Evolutionary conservation across 1,139 yeast genomes (phyloP).

Genomic region (Blastobotrys capitulatus): DNA sequence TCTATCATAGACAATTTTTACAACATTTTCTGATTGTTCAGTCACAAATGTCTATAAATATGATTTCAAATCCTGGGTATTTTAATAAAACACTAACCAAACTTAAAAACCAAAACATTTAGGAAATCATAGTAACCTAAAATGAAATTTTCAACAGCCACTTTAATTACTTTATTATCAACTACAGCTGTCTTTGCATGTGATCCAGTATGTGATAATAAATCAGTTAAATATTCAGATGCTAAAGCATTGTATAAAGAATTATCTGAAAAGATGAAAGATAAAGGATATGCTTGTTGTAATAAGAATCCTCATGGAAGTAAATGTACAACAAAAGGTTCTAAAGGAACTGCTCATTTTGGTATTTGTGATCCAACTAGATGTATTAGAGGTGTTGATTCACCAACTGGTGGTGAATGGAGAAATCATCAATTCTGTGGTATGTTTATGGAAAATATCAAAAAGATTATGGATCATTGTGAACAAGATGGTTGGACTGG

Average conservation of each 20-base stretch:
- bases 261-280: not conserved
- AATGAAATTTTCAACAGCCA: no score
- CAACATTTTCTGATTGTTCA: no score
- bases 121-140: no score
- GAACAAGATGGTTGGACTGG: not conserved
- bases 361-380: slow-evolving; percentile 3
- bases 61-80: no score
- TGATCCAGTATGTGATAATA: slow-evolving; percentile 6
- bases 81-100: no score
- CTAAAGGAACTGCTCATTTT: not conserved
- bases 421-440: not conserved
- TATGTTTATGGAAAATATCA: not conserved
- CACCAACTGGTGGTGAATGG: slow-evolving; percentile 3
- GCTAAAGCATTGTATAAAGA: not conserved
- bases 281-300: not conserved
- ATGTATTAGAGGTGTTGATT: slow-evolving; percentile 3
- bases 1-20: no score
- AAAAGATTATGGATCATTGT: slow-evolving; percentile 1
- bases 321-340: not conserved
- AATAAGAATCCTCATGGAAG: not conserved
- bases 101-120: no score
- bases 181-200: no score
- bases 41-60: no score
- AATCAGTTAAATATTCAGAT: not conserved
- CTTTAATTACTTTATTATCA: no score